Evolutionary conservation across 441 rosid species (phyloP), one percentile per base, ranked within the genome.

Genomic region (Erodium moschatum): DNA sequence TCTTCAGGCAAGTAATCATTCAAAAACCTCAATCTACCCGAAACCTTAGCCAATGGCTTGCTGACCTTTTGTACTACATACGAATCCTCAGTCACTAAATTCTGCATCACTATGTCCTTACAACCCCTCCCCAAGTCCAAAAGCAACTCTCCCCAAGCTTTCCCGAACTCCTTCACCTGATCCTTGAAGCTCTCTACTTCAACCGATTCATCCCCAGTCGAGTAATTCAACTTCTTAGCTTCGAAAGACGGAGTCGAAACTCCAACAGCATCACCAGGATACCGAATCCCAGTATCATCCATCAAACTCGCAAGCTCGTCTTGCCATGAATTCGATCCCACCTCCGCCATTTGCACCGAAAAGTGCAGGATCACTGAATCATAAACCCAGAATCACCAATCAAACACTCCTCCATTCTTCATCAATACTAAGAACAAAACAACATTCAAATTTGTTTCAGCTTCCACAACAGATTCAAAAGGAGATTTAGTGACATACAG

Each of bases 1-100:
- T 95, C 97, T 87, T 95, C 99, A n/a, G 99, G 97, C 81, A 95
- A 85, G 65, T 74, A 90, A 69, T 95, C 96, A 12, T 95, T 95
- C 76, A 91, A 84, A 40, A 87, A 85, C 62, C 83, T 81, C 63
- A 94, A 81, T 67, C 81, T 86, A 64, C 84, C 81, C 0, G 83
- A 83, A 20, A 83, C 82, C 68, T 83, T 85, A n/a, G 85, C 86
- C 65, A 83, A 79, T 5, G 97, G 96, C 76, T 82, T 82, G 0
- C 91, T 80, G 21, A 95, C 80, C 79, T 90, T 95, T 67, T 77
- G 87, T 56, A 84, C 86, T 2, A 95, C 69, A 65, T 88, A 85
- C 0, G 99, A 89, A 80, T 94, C 94, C 61, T 94, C 86, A 1
- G 80, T 86, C 0, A 81, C 79, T 12, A 94, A 74, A 61, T 76